Conservation (phyloP, 1,284 basidiomycete species). For the Austroboletus novae-zelandiae region DNA sequence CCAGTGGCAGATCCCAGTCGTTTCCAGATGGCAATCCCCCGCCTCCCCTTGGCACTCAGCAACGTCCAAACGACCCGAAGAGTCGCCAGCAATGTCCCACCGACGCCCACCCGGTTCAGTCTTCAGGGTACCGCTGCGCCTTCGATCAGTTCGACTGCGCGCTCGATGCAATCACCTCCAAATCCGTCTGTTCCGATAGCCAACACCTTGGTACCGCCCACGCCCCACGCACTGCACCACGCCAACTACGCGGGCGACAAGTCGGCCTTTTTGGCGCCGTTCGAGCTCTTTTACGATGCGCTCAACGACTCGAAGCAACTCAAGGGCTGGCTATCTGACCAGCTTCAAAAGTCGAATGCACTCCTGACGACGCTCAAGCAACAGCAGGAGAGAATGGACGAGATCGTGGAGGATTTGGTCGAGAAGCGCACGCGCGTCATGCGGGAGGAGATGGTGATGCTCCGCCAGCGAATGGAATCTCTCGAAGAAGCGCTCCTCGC, state of each 20-base stretch:
- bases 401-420: constrained; percentile 54
- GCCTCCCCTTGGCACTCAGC: constrained; percentile 54
- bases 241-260: constrained; percentile 62
- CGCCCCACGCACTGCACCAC: constrained; percentile 58
- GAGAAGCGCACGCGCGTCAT: constrained; percentile 54
- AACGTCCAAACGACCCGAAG: constrained; percentile 44
- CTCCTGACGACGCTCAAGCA: constrained; percentile 52
- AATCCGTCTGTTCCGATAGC: constrained; percentile 59
- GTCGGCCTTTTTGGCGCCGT: constrained; percentile 71
- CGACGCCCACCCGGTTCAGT: constrained; percentile 66
- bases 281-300: constrained; percentile 76
- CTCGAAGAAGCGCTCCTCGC: constrained; percentile 52
- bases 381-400: constrained; percentile 55
- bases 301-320: constrained; percentile 72
- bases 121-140: constrained; percentile 38
- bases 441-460: constrained; percentile 53
- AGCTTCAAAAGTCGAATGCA: constrained; percentile 58
- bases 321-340: constrained; percentile 69
- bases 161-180: constrained; percentile 45
- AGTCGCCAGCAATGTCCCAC: constrained; percentile 58
- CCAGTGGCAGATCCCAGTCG: constrained; percentile 50
- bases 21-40: constrained; percentile 63
- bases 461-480: constrained; percentile 56
- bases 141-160: constrained; percentile 23
- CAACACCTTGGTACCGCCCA: constrained; percentile 59